Percentiles rank a stretch among this genome's conserved stretches.
Evolutionary conservation across 1,284 basidiomycete species (phyloP).

Genomic region (Rhodotorula sp.): DNA sequence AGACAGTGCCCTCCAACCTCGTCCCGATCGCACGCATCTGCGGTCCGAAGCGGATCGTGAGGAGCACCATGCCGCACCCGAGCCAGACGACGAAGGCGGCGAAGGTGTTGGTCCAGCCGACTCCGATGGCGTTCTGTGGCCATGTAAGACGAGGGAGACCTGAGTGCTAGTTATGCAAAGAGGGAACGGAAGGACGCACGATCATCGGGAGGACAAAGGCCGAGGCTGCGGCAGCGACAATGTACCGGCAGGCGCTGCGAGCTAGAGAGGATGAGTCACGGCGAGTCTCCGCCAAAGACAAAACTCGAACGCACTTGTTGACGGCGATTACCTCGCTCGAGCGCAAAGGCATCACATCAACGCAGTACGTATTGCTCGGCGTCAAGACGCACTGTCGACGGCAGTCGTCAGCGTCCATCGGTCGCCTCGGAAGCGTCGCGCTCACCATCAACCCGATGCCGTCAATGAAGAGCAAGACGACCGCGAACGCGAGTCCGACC

Average conservation of each 20-base stretch:
- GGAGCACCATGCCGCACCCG: slow-evolving; percentile 49
- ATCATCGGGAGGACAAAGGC: slow-evolving; percentile 58
- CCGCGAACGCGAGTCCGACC: slow-evolving; percentile 49
- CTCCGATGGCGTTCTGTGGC: slow-evolving; percentile 54
- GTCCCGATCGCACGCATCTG: slow-evolving; percentile 19
- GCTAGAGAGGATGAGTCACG: too few relatives aligned
- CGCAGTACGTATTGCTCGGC: slow-evolving; percentile 59
- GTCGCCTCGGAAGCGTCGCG: slow-evolving; percentile 16
- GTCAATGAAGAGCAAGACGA: slow-evolving; percentile 27
- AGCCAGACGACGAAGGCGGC: slow-evolving; percentile 54
- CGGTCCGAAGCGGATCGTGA: slow-evolving; percentile 21
- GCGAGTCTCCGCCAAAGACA: too few relatives aligned
- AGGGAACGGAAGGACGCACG: not conserved
- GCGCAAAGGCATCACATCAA: slow-evolving; percentile 59
- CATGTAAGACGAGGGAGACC: not conserved
- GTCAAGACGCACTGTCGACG: slow-evolving; percentile 52
- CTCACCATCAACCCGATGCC: slow-evolving; percentile 55
- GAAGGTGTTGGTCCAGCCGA: slow-evolving; percentile 58
- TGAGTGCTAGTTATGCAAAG: too few relatives aligned
- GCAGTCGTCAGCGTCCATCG: not conserved
- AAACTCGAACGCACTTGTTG: slow-evolving; percentile 22
- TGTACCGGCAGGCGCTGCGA: slow-evolving; percentile 39
- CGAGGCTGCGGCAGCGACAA: slow-evolving; percentile 52
- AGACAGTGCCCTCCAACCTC: slow-evolving; percentile 2
- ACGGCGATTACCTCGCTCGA: slow-evolving; percentile 57